Percentiles rank a stretch among this genome's conserved stretches.
These are phyloP conservation scores for Suillus subluteus DNA, from an alignment of 768 basidiomycete species.

Conservation along the genomic window DNA sequence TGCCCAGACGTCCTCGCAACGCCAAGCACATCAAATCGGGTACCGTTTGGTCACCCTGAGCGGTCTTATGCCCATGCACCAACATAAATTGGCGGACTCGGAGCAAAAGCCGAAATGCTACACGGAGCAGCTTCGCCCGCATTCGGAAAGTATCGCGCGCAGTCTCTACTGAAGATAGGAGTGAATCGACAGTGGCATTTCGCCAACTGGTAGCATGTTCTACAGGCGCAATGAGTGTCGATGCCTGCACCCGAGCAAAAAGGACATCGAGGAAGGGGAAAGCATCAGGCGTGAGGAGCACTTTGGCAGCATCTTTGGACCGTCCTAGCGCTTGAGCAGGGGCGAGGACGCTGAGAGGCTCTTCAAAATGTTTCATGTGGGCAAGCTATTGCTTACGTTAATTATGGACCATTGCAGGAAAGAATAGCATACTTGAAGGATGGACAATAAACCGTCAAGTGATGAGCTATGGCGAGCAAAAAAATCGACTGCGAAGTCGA, in stretches of 20 bases:
- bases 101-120: constrained; percentile 52
- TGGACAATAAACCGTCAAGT: constrained; percentile 56
- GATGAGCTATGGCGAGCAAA: constrained; percentile 59
- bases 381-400: constrained; percentile 46
- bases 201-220: constrained; percentile 29
- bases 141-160: constrained; percentile 42
- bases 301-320: constrained; percentile 5
- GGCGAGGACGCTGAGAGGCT: constrained; percentile 50
- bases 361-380: constrained; percentile 72
- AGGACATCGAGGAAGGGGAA: constrained; percentile 42
- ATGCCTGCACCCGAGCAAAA: constrained; percentile 37
- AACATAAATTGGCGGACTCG: constrained; percentile 48
- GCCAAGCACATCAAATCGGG: constrained; percentile 49
- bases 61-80: constrained; percentile 45
- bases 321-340: constrained; percentile 14
- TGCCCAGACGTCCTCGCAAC: constrained; percentile 47
- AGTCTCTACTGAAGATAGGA: constrained; percentile 40
- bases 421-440: constrained; percentile 57
- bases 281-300: constrained; percentile 25
- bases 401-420: neutral
- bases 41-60: constrained; percentile 31
- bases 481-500: constrained; percentile 62
- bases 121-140: constrained; percentile 39
- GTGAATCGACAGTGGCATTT: constrained; percentile 27
- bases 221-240: constrained; percentile 17